phyloP scores from a whole-genome alignment of 306 rosid genomes.

The Cotoneaster glaucophyllus region DNA sequence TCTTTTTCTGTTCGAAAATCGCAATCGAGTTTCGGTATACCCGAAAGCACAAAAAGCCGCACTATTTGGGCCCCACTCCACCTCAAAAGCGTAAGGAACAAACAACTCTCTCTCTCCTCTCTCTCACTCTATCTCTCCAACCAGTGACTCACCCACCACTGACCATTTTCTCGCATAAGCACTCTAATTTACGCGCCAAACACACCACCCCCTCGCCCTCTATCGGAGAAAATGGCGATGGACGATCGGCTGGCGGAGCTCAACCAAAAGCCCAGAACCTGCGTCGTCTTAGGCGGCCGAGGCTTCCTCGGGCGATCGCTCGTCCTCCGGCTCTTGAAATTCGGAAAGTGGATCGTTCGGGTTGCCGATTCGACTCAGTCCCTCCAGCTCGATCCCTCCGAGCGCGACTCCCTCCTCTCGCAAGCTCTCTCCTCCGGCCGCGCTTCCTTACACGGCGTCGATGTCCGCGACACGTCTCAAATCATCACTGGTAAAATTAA shows the following conservation, averaged over 20 bases:
- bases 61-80: not conserved
- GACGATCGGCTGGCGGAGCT: conserved; percentile 54
- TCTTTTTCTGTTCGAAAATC: not conserved
- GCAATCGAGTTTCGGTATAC: not conserved
- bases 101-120: too few species aligned
- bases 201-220: not conserved
- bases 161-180: not conserved
- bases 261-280: conserved; percentile 51
- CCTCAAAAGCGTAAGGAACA: not conserved
- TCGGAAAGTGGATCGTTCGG: conserved; percentile 71
- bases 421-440: conserved; percentile 56
- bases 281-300: conserved; percentile 78
- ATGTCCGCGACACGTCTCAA: conserved; percentile 45
- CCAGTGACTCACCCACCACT: not conserved
- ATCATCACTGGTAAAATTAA: conserved; percentile 39
- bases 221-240: conserved; percentile 33
- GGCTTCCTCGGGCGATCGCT: conserved; percentile 72
- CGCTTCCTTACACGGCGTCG: conserved; percentile 59
- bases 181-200: conserved; percentile 26
- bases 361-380: conserved; percentile 68
- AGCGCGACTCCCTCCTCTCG: conserved; percentile 42
- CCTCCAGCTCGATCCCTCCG: conserved; percentile 41
- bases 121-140: too few species aligned
- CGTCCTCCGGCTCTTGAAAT: conserved; percentile 48
- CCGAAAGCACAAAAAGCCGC: not conserved